These are phyloP conservation scores for Chytriomyces sp. DNA, from an alignment of 192 early-diverging fungal species.

Conservation along the genomic window DNA sequence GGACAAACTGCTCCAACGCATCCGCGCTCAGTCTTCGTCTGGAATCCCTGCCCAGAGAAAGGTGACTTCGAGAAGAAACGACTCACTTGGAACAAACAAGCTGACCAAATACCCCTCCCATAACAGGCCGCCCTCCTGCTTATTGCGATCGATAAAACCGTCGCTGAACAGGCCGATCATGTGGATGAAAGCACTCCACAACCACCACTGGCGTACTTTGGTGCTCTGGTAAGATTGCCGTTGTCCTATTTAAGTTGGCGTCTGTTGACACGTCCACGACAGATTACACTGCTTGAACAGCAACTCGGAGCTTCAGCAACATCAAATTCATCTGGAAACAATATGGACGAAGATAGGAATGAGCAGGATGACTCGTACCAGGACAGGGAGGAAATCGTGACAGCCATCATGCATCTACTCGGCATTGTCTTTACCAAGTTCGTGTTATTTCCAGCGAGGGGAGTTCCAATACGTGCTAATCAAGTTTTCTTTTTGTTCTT, in stretches of 20 bases:
- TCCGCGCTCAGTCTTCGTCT: slow-evolving; percentile 73
- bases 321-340: slow-evolving; percentile 31
- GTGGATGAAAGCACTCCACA: slow-evolving; percentile 45
- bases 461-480: background rate
- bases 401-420: slow-evolving; percentile 79
- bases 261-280: background rate
- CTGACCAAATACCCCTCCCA: background rate
- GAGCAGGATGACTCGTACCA: slow-evolving; percentile 53
- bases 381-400: slow-evolving; percentile 52
- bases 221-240: slow-evolving; percentile 66
- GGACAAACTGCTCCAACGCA: slow-evolving; percentile 63
- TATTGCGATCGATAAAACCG: slow-evolving; percentile 65
- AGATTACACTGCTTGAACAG: slow-evolving; percentile 73
- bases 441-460: background rate
- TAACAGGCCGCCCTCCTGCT: slow-evolving; percentile 53
- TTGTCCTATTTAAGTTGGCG: background rate
- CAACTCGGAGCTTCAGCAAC: slow-evolving; percentile 39
- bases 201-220: slow-evolving; percentile 88
- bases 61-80: slow-evolving; percentile 43
- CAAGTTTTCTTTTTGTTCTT: background rate
- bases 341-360: slow-evolving; percentile 1
- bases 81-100: background rate
- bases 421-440: slow-evolving; percentile 77
- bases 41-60: slow-evolving; percentile 86
- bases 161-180: slow-evolving; percentile 68